These are phyloP conservation scores for Mortierella sp. DNA, from an alignment of 371 early-diverging fungal species.

Conservation along the genomic window DNA sequence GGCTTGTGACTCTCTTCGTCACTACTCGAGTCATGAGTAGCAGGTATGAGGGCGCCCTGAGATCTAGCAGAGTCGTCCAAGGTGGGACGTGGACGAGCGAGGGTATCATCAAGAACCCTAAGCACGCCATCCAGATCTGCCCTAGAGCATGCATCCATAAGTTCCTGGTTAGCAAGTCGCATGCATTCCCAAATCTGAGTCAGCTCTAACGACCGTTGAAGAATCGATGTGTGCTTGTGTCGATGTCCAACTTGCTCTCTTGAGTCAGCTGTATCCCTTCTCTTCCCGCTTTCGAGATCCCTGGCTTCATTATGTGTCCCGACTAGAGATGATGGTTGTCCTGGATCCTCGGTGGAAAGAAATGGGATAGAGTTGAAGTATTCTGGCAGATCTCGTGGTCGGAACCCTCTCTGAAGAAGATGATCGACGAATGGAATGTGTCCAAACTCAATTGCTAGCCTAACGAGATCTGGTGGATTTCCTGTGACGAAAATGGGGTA, in stretches of 20 bases:
- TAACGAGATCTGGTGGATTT: slow-evolving; percentile 47
- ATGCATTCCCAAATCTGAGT: slow-evolving; percentile 47
- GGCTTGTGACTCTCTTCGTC: background rate
- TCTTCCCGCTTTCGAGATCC: background rate
- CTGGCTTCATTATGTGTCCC: background rate
- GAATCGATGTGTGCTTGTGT: background rate
- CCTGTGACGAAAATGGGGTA: slow-evolving; percentile 51
- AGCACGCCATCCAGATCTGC: slow-evolving; percentile 32
- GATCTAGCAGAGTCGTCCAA: background rate
- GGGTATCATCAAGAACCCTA: slow-evolving; percentile 27
- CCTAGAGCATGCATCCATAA: slow-evolving; percentile 37
- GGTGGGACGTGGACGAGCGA: slow-evolving; percentile 16
- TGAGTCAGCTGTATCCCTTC: background rate
- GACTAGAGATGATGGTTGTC: background rate
- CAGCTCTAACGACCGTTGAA: slow-evolving; percentile 25
- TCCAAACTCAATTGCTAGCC: slow-evolving; percentile 51
- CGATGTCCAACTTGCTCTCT: background rate
- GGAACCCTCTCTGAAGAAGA: slow-evolving; percentile 39
- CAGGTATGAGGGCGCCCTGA: background rate
- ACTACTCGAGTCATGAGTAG: background rate
- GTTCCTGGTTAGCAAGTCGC: slow-evolving; percentile 35
- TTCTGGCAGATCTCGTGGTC: slow-evolving; percentile 47
- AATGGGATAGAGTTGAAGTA: slow-evolving; percentile 30
- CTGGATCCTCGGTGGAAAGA: background rate
- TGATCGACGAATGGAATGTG: slow-evolving; percentile 48